Conservation (phyloP, 306 rosid species). For the Cucumis melo region DNA sequence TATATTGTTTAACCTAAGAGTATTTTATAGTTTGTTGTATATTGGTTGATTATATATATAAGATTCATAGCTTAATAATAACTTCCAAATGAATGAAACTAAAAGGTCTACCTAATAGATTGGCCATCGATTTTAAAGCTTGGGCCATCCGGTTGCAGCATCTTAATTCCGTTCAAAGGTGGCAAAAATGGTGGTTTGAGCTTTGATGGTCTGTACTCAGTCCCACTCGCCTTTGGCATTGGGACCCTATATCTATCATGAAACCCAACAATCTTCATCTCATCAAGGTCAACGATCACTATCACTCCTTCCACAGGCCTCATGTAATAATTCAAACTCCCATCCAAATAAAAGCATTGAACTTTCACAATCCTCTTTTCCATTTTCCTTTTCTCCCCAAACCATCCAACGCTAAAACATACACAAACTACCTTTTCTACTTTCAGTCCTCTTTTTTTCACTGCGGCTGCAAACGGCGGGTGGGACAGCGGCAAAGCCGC, state of each 20-base stretch:
- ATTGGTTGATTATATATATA: too few species aligned
- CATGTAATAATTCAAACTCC: constrained; percentile 19
- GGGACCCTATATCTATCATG: constrained; percentile 14
- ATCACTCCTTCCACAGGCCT: constrained; percentile 28
- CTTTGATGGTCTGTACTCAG: constrained; percentile 15
- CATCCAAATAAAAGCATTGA: constrained; percentile 12
- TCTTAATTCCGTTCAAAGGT: neutral
- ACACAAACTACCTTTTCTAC: constrained; percentile 17
- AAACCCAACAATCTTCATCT: constrained; percentile 19
- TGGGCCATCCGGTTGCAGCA: neutral
- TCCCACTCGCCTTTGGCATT: constrained; percentile 20
- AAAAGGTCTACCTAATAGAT: constrained; percentile 4
- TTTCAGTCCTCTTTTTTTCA: constrained; percentile 20
- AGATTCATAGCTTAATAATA: too few species aligned
- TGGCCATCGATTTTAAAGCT: constrained; percentile 16
- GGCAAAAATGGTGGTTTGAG: constrained; percentile 24
- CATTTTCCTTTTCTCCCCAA: constrained; percentile 7
- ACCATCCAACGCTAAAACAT: constrained; percentile 23
- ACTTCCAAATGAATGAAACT: too few species aligned
- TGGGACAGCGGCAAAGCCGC: constrained; percentile 6
- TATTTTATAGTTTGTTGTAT: too few species aligned
- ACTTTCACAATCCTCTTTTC: constrained; percentile 8
- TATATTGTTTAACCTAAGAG: too few species aligned
- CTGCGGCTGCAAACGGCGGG: constrained; percentile 11
- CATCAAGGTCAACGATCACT: constrained; percentile 22